Percentiles rank a stretch among this genome's conserved stretches.
Conservation (phyloP, 257 asterid genomes). For the Ballota nigra region DNA sequence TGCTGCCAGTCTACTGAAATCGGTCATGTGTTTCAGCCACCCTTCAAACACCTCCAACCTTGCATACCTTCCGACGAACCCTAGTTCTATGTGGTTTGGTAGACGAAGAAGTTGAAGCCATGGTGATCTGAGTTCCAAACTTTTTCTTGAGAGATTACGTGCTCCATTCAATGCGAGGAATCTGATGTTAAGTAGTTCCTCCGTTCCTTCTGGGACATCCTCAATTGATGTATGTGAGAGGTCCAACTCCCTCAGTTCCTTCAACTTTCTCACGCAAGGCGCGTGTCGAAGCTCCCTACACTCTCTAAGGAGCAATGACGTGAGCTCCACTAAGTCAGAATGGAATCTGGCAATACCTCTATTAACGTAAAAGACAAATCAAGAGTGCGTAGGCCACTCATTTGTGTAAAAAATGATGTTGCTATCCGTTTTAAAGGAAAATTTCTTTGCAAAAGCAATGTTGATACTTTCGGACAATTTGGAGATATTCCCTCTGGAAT, state of each 20-base stretch:
- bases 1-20: background rate
- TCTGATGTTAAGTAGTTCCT: background rate
- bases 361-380: background rate
- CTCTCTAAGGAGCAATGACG: constrained; percentile 2
- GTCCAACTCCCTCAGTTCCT: constrained; percentile 19
- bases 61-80: background rate
- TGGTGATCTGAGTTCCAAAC: background rate
- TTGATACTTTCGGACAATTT: constrained; percentile 22
- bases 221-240: background rate
- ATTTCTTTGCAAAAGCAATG: constrained; percentile 8
- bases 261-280: constrained; percentile 16
- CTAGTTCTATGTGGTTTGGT: background rate
- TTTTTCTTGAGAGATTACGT: background rate
- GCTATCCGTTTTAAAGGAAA: background rate
- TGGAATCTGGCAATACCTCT: constrained; percentile 7
- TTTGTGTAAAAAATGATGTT: constrained; percentile 7
- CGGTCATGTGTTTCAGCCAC: background rate
- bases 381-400: constrained; percentile 13
- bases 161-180: background rate
- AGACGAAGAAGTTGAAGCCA: constrained; percentile 8
- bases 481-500: constrained; percentile 26
- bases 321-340: constrained; percentile 11
- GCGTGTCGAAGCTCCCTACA: background rate
- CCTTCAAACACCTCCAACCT: constrained; percentile 15
- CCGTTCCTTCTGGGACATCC: constrained; percentile 7